Evolutionary conservation across 2,329 filamentous ascomycete species (phyloP), one percentile per base, ranked within the genome.

Genomic region (Penicillium sp.): DNA sequence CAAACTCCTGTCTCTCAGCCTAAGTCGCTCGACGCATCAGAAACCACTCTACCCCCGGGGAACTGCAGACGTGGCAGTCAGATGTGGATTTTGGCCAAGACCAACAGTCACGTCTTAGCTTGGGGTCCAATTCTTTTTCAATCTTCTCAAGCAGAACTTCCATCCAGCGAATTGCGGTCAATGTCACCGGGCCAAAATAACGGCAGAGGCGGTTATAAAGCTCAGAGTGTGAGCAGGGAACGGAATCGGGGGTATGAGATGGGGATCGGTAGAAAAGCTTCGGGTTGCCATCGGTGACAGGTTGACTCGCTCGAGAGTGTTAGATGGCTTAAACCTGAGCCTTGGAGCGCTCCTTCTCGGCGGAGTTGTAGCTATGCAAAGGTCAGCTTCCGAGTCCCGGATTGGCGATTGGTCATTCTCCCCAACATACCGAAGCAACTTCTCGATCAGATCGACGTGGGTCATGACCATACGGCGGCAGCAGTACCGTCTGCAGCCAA

Each of bases 391-490:
- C 11, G 45, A 21, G 13, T 10, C 11, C 24, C n/a, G 5, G 21
- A 16, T 18, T 10, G 9, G 3, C 7, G n/a, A 21, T 27, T 9
- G 16, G 5, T 14, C 27, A 24, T 38, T 34, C 16, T n/a, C 51
- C 4, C 16, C 40, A 34, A 67, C 84, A 65, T 87, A 96, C 90
- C 93, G 90, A 62, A 99, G 85, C 47, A 99, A 85, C 79, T 99
- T 99, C 82, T 99, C 94, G 67, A 99, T 97, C 58, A 99, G 82
- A 74, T 99, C 94, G 68, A 99, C 94, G 77, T 99, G 94, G 56
- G 94, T 99, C 89, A 99, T 97, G 75, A 99, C 87, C 94, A 99
- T 99, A 70, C 94, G 89, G 66, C 94, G 90, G 80, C 94, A 99
- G 84, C 94, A 99, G 81, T 99, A 99, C 66, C 94, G 86, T 77